phyloP scores from a whole-genome alignment of 805 yeast genomes.

The Zygosaccharomyces bisporus region DNA sequence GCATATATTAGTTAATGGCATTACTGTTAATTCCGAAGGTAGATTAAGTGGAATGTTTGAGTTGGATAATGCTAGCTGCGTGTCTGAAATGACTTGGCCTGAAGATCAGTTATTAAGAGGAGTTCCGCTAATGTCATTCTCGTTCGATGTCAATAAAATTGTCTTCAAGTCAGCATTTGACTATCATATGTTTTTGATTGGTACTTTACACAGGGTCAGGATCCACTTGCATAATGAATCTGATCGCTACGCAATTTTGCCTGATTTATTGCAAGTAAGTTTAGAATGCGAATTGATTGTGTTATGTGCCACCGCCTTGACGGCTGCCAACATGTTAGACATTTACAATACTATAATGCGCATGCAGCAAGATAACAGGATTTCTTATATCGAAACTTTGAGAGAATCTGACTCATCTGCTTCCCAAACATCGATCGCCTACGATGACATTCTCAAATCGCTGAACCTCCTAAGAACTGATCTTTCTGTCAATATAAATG shows the following conservation, averaged over 20 bases:
- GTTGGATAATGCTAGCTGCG: conserved; percentile 47
- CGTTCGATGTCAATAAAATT: conserved; percentile 52
- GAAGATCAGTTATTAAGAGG: conserved; percentile 41
- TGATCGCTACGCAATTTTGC: conserved; percentile 41
- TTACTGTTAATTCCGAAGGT: conserved; percentile 60
- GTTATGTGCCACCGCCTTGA: conserved; percentile 72
- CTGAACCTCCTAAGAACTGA: conserved; percentile 54
- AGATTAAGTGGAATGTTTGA: conserved; percentile 71
- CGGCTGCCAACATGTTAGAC: conserved; percentile 79
- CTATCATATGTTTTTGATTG: conserved; percentile 76
- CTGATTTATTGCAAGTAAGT: conserved; percentile 59
- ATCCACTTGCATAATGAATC: conserved; percentile 67
- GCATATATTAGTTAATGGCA: conserved; percentile 52
- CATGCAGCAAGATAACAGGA: conserved; percentile 66
- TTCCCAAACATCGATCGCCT: conserved; percentile 23
- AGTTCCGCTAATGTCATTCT: conserved; percentile 64
- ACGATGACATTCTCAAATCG: conserved; percentile 32
- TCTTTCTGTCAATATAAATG: conserved; percentile 57
- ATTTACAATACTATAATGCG: conserved; percentile 66
- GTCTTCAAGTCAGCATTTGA: conserved; percentile 71
- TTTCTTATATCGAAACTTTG: conserved; percentile 72
- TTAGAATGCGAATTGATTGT: conserved; percentile 50
- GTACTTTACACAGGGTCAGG: conserved; percentile 45
- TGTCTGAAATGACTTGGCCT: conserved; percentile 73
- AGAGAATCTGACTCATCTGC: conserved; percentile 48